Percentiles rank a stretch among this genome's conserved stretches.
Conservation (phyloP, 306 rosid genomes). For the Castanea sativa region DNA sequence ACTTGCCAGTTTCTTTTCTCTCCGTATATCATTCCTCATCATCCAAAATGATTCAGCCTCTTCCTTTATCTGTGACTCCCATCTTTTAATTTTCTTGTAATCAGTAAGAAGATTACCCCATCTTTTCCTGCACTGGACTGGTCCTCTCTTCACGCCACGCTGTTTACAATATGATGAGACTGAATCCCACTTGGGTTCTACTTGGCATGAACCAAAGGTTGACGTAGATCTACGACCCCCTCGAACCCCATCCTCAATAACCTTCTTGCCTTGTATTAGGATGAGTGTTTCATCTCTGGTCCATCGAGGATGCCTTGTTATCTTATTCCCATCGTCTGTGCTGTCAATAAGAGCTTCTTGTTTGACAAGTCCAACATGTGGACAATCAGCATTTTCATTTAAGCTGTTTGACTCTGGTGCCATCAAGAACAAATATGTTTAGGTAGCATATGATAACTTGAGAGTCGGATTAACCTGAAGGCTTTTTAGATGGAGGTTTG, state of each 20-base stretch:
- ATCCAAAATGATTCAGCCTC: conserved; percentile 45
- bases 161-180: conserved; percentile 40
- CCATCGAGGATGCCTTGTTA: conserved; percentile 56
- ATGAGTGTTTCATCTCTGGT: conserved; percentile 44
- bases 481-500: too few relatives aligned
- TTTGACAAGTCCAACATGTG: conserved; percentile 19
- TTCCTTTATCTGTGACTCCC: conserved; percentile 27
- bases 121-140: conserved; percentile 48
- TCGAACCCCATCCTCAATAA: conserved; percentile 38
- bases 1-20: conserved; percentile 41
- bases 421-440: conserved; percentile 13
- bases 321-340: conserved; percentile 23
- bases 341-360: conserved; percentile 15
- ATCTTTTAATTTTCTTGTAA: conserved; percentile 49
- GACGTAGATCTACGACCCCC: conserved; percentile 14
- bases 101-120: conserved; percentile 55
- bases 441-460: too few relatives aligned
- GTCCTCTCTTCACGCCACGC: conserved; percentile 45
- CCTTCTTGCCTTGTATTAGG: conserved; percentile 46
- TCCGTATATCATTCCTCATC: conserved; percentile 42
- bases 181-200: conserved; percentile 45
- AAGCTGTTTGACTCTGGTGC: conserved; percentile 25
- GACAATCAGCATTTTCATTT: conserved; percentile 21
- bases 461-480: too few relatives aligned
- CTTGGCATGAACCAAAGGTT: conserved; percentile 13